Base-by-base conservation (phyloP, 768 basidiomycete species). In the Hygrophoropsis aurantiaca region DNA sequence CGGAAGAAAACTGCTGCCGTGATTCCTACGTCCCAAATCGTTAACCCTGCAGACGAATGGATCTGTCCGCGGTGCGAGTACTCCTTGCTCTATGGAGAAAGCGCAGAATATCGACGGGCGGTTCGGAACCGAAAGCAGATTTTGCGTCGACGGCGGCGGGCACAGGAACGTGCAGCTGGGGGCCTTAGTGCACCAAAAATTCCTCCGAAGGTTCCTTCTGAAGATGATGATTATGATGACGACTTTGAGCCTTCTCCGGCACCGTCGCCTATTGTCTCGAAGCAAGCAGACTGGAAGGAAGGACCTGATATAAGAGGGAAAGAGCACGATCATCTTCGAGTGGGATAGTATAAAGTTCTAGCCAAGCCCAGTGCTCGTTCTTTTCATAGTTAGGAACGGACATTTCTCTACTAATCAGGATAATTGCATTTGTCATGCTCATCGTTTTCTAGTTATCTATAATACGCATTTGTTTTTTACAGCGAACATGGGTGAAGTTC, bases 41-140 rank as follows among this genome's bases (percentile, higher is more conserved):
- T 74, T 19, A 76, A 81, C 49, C 81, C 84, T 7, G 75, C 68
- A 26, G 92, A 97, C 19, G 95, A 97, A 64, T 97, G 90, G 86
- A 85, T 97, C 49, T 98, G 95, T 63, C 80, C 87, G 52, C 89
- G 87, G 58, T 98, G 95, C 73, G 95, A 98, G 69, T 94, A 93
- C 64, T 76, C 83, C 48, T 61, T 98, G 47, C 94, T 95, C 65
- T 98, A 87, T 62, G 91, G 92, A n/a, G 85, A 87, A 42, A 87
- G 87, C 33, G 48, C 68, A 44, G 78, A 74, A 45, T 85, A 87
- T 63, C 74, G 79, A 52, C 72, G 76, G 37, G 85, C 84, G 35
- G 70, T 92, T 49, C 71, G 81, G 65, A 82, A 75, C 54, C 70
- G 92, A 51, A 90, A 90, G 72, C 86, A 85, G 75, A 85, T 94